Evolutionary conservation across 805 yeast species (phyloP), one percentile per base, ranked within the genome.

Genomic region (Pachysolen tannophilus): DNA sequence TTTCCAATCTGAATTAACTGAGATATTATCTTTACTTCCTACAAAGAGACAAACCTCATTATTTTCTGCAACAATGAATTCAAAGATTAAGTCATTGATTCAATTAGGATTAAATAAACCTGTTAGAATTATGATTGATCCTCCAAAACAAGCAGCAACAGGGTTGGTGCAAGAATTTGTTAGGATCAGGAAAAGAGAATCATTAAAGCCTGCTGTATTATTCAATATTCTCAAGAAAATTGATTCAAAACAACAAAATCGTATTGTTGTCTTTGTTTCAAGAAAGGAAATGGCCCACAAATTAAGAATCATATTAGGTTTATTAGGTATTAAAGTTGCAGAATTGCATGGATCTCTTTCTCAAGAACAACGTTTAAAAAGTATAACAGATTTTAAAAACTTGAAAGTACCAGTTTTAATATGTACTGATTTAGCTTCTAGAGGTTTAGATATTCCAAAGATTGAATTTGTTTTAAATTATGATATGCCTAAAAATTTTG

Each of bases 391-490:
- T 40, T 92, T 92, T 65, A 86, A 85, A 48, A 76, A 75, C 43
- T 67, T 86, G 44, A 73, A 75, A 3, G 95, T 88, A 21, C 95
- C 97, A 2, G 77, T 90, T 8, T 67, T 92, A 40, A 69, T 92
- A 27, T 92, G 97, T 78, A 92, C 99, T 1, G 99, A 92, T 71
- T 72, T 92, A 57, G 98, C 98, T 2, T 90, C 98, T 20, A 83
- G 99, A 75, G 99, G 99, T 71, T 72, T 92, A 55, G 99, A 92
- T 82, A 92, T 92, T 52, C 97, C 97, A 42, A 90, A 90, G 61
- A 88, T 92, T 55, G 97, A 88, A 56, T 78, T 82, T 40, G 99
- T 92, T 31, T 73, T 92, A 52, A 92, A 92, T 61, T 92, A 70
- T 58, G 98, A 92, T 53, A 85, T 92, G 94, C 98, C 98, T 33